Conservation (phyloP, 1,284 basidiomycete species). For the Tilletia walkeri region DNA sequence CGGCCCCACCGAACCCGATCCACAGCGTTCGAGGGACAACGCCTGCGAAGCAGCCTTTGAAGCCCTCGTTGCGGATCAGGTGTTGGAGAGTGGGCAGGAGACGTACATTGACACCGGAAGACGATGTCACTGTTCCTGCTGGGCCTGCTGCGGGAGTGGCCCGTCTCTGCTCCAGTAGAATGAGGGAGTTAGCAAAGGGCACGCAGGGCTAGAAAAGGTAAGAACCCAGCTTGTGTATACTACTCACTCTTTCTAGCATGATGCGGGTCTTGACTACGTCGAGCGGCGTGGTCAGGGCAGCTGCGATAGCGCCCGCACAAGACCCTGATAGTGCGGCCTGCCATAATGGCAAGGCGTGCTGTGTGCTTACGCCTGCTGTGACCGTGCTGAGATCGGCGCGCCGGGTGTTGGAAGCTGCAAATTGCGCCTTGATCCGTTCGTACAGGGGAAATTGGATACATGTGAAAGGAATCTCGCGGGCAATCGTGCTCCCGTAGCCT, state of each 20-base stretch:
- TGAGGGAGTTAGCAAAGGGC: conserved; percentile 20
- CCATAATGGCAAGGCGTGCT: conserved; percentile 64
- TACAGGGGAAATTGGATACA: conserved; percentile 96
- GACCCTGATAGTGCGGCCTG: conserved; percentile 90
- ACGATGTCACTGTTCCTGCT: background rate
- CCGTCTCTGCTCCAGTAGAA: conserved; percentile 15
- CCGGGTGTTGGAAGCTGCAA: conserved; percentile 8
- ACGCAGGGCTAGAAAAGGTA: no score
- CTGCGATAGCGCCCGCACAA: conserved; percentile 84
- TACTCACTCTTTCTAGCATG: conserved; percentile 72
- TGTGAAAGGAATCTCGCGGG: conserved; percentile 86
- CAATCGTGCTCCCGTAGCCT: conserved; percentile 75
- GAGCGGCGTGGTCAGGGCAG: conserved; percentile 85
- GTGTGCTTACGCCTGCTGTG: background rate
- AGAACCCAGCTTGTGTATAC: no score
- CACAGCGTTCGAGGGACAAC: conserved; percentile 87
- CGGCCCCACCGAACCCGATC: conserved; percentile 93
- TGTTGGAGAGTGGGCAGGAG: conserved; percentile 53
- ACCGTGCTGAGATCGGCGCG: background rate
- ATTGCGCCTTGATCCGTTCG: conserved; percentile 72
- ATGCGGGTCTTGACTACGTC: conserved; percentile 97
- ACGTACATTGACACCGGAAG: conserved; percentile 39
- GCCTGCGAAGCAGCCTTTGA: conserved; percentile 76
- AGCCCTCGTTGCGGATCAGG: conserved; percentile 75
- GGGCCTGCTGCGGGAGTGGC: background rate